A percentile compares a stretch with the other conserved stretches of the same genome.
Evolutionary conservation across 306 rosid genomes (phyloP).

Genomic region (Lathyrus tuberosus): DNA sequence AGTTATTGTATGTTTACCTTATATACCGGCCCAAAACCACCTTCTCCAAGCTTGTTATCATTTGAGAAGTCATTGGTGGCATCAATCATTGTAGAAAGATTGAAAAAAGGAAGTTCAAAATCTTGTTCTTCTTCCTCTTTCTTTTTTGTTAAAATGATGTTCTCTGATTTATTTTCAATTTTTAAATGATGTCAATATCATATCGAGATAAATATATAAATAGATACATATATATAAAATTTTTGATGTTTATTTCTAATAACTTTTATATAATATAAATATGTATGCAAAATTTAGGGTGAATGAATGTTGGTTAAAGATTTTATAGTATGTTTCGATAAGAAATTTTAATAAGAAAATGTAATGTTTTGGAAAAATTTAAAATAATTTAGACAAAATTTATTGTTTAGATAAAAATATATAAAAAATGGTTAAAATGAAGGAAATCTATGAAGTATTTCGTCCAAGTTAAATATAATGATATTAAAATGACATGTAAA

Average conservation of each 20-base stretch:
- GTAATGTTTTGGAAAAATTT: too few relatives aligned
- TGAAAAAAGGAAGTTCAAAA: slow-evolving; percentile 34
- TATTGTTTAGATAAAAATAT: too few relatives aligned
- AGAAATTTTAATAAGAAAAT: too few relatives aligned
- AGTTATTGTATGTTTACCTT: too few relatives aligned
- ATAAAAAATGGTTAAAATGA: too few relatives aligned
- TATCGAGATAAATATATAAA: background rate
- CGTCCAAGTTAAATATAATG: too few relatives aligned
- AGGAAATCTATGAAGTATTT: too few relatives aligned
- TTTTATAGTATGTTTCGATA: too few relatives aligned
- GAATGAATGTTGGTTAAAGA: background rate
- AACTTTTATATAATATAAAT: background rate
- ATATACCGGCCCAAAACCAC: slow-evolving; percentile 43
- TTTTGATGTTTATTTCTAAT: background rate
- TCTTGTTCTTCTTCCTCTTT: background rate
- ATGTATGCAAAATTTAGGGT: background rate
- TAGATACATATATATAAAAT: background rate
- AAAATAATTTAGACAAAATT: too few relatives aligned
- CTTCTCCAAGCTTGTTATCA: slow-evolving; percentile 43
- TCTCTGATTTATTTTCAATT: background rate
- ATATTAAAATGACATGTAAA: too few relatives aligned
- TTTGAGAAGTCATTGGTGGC: slow-evolving; percentile 36
- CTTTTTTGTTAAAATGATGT: background rate
- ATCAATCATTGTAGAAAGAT: background rate
- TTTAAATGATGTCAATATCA: background rate